Evolutionary conservation across 2,329 filamentous ascomycete species (phyloP).

Genomic region (Coniochaeta sp.): DNA sequence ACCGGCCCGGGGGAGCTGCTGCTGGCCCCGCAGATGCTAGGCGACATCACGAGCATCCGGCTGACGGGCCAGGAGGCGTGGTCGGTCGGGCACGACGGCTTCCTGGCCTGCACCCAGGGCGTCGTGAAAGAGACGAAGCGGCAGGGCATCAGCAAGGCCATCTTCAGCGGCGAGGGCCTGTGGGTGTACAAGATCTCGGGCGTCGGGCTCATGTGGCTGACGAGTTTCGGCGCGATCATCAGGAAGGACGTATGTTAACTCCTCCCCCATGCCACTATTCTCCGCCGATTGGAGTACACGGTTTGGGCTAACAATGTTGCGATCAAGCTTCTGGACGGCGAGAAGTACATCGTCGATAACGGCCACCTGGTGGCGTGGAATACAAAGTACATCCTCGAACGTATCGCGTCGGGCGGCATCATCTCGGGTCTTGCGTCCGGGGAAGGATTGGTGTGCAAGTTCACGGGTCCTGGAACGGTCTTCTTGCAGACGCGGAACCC

Average conservation of each 20-base stretch:
- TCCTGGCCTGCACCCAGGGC: slow-evolving; percentile 79
- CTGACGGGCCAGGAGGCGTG: slow-evolving; percentile 67
- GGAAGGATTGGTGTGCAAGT: slow-evolving; percentile 92
- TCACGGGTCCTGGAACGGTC: slow-evolving; percentile 82
- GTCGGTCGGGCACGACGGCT: slow-evolving; percentile 82
- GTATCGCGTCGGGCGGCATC: slow-evolving; percentile 83
- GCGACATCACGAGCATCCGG: slow-evolving; percentile 77
- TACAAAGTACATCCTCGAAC: slow-evolving; percentile 85
- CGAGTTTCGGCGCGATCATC: slow-evolving; percentile 91
- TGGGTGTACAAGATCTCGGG: slow-evolving; percentile 86
- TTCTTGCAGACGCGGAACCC: slow-evolving; percentile 91
- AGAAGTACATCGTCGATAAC: slow-evolving; percentile 89
- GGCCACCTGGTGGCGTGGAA: slow-evolving; percentile 96
- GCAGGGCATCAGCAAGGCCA: slow-evolving; percentile 79
- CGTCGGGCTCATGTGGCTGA: slow-evolving; percentile 77
- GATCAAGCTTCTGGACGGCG: slow-evolving; percentile 53
- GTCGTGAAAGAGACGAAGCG: slow-evolving; percentile 81
- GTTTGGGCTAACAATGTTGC: slow-evolving; percentile 1
- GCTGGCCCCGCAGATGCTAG: slow-evolving; percentile 70
- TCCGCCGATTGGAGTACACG: neutral
- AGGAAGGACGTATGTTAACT: slow-evolving; percentile 70
- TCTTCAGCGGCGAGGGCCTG: slow-evolving; percentile 89
- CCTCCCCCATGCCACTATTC: neutral
- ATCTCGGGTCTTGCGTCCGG: slow-evolving; percentile 77
- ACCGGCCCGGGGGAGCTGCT: slow-evolving; percentile 89